Base-by-base conservation (phyloP, 2,329 filamentous ascomycete species). In the Colletotrichum zoysiae region DNA sequence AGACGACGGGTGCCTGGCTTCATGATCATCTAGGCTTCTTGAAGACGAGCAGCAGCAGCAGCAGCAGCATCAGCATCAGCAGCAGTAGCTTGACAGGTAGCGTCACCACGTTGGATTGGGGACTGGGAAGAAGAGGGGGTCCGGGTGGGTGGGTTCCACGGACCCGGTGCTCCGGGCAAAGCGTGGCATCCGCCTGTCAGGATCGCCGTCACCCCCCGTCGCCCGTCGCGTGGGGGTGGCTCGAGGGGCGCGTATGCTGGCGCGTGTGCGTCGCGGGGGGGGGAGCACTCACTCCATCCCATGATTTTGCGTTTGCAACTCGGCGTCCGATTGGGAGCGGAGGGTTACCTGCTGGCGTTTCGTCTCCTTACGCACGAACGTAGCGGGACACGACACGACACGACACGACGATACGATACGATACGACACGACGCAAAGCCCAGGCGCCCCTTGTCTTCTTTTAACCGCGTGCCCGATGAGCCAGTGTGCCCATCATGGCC, bases 211-310 rank as follows among this genome's bases (percentile, higher is more conserved):
- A 30, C 20, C 7, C 7, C 44, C 44, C 44, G 44, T 46, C 44
- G 44, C 58, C 48, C 69, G 59, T 71, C 65, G 69, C 69, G 69
- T 69, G 38, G 65, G 51, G 58, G 65, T 57, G 64, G 59, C 30
- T 38, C 48, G 35, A 59, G 67, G 59, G 59, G 68, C 69, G 69
- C 69, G 69, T 71, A 59, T 64, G 59, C 58, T 70, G 60, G 65
- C 65, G 69, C 69, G 65, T 63, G 35, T 35, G 51, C 58, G 56
- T 63, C 65, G 53, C 46, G 5, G 5, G 46, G 67, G 62, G 38
- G 62, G n/a, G n/a, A n/a, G n/a, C n/a, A n/a, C n/a, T n/a, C 23
- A 58, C 23, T 53, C 18, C 30, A 40, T 57, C 55, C 12, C 35
- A 23, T 38, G 53, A 40, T 23, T 58, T 51, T 26, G 59, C 59